phyloP scores from a whole-genome alignment of 1,139 yeast species.

The Spathaspora sp. region DNA sequence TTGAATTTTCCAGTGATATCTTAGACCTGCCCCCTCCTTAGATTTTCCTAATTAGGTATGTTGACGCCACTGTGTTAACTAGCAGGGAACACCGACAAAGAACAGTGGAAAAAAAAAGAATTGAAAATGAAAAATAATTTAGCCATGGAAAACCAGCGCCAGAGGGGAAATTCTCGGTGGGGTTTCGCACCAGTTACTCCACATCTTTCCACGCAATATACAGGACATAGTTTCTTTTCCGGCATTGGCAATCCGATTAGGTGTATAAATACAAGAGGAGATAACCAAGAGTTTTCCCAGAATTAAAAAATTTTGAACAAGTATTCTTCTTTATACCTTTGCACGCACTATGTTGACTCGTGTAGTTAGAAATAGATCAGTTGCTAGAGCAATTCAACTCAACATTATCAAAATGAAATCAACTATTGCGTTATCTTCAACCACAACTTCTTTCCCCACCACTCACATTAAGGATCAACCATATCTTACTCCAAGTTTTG shows the following conservation, averaged over 20 bases:
- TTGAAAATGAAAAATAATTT: not conserved
- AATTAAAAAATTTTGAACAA: not conserved
- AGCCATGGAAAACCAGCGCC: not conserved
- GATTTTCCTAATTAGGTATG: not conserved
- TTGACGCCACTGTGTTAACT: not conserved
- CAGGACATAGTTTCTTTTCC: constrained; percentile 1
- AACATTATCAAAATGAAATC: constrained; percentile 19
- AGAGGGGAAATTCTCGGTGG: not conserved
- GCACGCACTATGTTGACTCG: constrained; percentile 14
- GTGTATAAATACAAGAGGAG: not conserved
- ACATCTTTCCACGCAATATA: not conserved
- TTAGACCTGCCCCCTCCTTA: not conserved
- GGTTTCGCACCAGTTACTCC: not conserved
- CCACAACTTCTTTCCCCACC: constrained; percentile 31
- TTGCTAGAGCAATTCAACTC: constrained; percentile 7
- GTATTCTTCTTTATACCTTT: not conserved
- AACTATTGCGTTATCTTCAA: constrained; percentile 30
- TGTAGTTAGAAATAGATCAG: constrained; percentile 10
- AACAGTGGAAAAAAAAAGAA: not conserved
- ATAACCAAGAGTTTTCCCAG: not conserved
- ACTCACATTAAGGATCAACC: constrained; percentile 37
- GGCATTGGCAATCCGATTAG: constrained; percentile 5
- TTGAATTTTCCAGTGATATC: not conserved
- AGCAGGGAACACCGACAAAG: not conserved
- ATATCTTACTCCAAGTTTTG: constrained; percentile 54